Evolutionary conservation across 768 basidiomycete genomes (phyloP).

Genomic region (Aureoboletus auriporus): DNA sequence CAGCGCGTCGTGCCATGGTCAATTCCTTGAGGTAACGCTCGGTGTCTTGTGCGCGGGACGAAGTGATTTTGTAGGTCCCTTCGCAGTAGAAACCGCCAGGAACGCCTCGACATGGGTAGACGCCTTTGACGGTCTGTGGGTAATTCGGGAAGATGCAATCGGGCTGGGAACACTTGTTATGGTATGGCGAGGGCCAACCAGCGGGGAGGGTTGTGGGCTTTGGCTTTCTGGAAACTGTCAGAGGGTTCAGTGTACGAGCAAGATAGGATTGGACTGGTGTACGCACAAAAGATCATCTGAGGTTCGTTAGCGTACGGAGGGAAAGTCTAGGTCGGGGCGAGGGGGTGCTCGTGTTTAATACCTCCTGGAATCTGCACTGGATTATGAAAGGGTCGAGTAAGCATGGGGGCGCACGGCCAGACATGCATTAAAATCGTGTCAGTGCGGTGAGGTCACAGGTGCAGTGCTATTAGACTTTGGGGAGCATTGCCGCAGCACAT

Average conservation of each 20-base stretch:
- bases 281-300: slow-evolving; percentile 28
- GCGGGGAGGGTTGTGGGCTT: slow-evolving; percentile 26
- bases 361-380: background rate
- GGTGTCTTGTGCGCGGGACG: slow-evolving; percentile 31
- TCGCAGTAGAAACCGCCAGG: slow-evolving; percentile 34
- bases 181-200: slow-evolving; percentile 34
- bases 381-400: slow-evolving; percentile 26
- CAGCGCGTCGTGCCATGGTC: slow-evolving; percentile 17
- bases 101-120: slow-evolving; percentile 30
- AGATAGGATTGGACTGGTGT: background rate
- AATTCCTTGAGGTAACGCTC: slow-evolving; percentile 29
- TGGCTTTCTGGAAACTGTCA: slow-evolving; percentile 27
- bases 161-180: slow-evolving; percentile 34
- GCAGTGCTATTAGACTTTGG: slow-evolving; percentile 2
- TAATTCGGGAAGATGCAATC: slow-evolving; percentile 31
- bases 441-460: slow-evolving; percentile 25
- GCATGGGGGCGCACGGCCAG: slow-evolving; percentile 15
- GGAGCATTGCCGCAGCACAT: slow-evolving; percentile 17
- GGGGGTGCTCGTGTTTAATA: slow-evolving; percentile 13
- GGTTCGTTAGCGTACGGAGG: slow-evolving; percentile 13
- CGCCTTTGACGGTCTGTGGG: slow-evolving; percentile 28
- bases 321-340: background rate
- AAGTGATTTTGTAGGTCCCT: slow-evolving; percentile 32
- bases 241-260: background rate
- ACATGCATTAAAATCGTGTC: slow-evolving; percentile 33